phyloP scores from a whole-genome alignment of 257 asterid species.

The Linderniella brevidens region DNA sequence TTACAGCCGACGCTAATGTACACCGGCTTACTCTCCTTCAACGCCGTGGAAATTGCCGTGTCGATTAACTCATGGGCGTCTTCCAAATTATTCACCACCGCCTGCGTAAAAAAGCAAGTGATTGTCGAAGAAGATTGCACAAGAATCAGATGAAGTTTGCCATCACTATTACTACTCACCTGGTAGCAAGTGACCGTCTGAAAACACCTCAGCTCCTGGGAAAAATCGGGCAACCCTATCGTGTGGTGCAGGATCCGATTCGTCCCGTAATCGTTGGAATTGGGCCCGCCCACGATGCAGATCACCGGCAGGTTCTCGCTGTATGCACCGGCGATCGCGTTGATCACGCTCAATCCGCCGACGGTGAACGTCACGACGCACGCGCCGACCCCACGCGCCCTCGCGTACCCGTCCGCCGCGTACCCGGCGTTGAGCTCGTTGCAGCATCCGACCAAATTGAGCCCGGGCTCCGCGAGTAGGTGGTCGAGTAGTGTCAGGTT shows the following conservation, averaged over 20 bases:
- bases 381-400: conserved; percentile 9
- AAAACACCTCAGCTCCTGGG: conserved; percentile 4
- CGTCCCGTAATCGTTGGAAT: conserved; percentile 9
- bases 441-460: no score
- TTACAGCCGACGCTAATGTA: conserved; percentile 10
- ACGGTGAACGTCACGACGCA: conserved; percentile 10
- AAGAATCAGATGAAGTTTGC: no score
- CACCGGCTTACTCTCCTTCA: conserved; percentile 11
- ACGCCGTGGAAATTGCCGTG: conserved; percentile 7
- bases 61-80: conserved; percentile 10
- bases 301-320: conserved; percentile 10
- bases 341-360: conserved; percentile 5
- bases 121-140: no score
- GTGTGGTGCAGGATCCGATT: conserved; percentile 9
- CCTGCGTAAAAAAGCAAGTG: no score
- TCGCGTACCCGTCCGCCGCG: conserved; percentile 10
- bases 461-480: no score
- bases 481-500: no score
- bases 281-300: conserved; percentile 9
- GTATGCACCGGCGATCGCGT: conserved; percentile 8
- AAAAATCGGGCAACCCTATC: conserved; percentile 9
- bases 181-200: conserved; percentile 1
- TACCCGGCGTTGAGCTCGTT: conserved; percentile 5
- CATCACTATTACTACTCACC: background rate
- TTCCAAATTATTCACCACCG: background rate